Percentiles rank a stretch among this genome's conserved stretches.
Conservation (phyloP, 164 flowering plant species). For the Liquidambar formosana region DNA sequence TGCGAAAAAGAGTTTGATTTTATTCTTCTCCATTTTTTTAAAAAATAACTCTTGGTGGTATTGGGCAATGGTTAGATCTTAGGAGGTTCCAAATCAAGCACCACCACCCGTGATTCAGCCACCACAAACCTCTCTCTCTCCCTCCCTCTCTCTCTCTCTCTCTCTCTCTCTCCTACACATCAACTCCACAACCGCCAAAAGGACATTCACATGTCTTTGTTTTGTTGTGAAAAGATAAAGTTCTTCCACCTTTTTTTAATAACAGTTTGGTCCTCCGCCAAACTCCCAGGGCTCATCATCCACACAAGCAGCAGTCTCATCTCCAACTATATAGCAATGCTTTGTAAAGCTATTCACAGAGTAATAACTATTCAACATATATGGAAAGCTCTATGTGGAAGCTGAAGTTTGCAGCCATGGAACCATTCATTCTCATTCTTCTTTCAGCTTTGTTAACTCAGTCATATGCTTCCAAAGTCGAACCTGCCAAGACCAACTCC, state of each 20-base stretch:
- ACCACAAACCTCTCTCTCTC: not conserved
- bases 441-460: slow-evolving; percentile 24
- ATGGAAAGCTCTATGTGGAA: not conserved
- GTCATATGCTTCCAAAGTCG: slow-evolving; percentile 21
- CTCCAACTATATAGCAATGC: slow-evolving; percentile 19
- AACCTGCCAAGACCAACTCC: slow-evolving; percentile 31
- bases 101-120: not conserved
- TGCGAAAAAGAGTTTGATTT: too few species aligned
- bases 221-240: slow-evolving; percentile 29
- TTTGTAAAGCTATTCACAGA: not conserved
- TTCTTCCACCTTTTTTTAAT: slow-evolving; percentile 10
- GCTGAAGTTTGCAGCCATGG: slow-evolving; percentile 27
- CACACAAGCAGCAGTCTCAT: slow-evolving; percentile 14
- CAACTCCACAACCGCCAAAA: slow-evolving; percentile 46
- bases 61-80: too few species aligned
- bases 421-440: slow-evolving; percentile 20
- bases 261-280: slow-evolving; percentile 25
- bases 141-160: not conserved
- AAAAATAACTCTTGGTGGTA: too few species aligned
- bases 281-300: slow-evolving; percentile 16
- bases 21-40: too few species aligned
- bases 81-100: not conserved
- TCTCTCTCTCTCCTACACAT: slow-evolving; percentile 13
- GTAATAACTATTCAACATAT: not conserved
- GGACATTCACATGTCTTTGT: slow-evolving; percentile 76